Conservation (phyloP, 495 filamentous ascomycete species). For the Jackrogersella multiformis region DNA sequence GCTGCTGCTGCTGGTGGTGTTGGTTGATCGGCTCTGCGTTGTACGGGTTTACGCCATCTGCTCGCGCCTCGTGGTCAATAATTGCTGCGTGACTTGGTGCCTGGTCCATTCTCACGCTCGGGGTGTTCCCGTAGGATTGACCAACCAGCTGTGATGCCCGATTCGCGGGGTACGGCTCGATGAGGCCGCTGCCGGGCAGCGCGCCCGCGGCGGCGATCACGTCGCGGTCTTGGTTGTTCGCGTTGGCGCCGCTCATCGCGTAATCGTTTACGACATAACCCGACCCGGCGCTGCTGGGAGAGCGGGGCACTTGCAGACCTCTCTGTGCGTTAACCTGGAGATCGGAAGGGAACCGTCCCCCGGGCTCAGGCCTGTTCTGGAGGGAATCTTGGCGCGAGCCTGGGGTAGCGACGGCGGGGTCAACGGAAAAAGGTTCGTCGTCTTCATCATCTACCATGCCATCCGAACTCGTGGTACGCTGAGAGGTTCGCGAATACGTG, state of each 20-base stretch:
- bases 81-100: constrained; percentile 50
- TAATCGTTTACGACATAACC: constrained; percentile 57
- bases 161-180: constrained; percentile 34
- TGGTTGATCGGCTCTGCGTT: constrained; percentile 47
- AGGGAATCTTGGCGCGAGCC: constrained; percentile 56
- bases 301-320: constrained; percentile 77
- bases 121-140: constrained; percentile 48
- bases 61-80: constrained; percentile 50
- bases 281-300: constrained; percentile 80
- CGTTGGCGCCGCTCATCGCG: constrained; percentile 19
- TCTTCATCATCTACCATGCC: constrained; percentile 83
- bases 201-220: constrained; percentile 64
- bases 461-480: constrained; percentile 73
- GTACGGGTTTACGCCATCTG: constrained; percentile 59
- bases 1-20: constrained; percentile 6
- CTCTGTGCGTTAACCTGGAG: constrained; percentile 75
- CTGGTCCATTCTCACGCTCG: constrained; percentile 46
- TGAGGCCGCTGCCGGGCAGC: constrained; percentile 59
- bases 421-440: constrained; percentile 80
- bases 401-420: constrained; percentile 57
- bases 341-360: constrained; percentile 91
- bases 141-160: constrained; percentile 38
- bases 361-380: constrained; percentile 74
- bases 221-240: constrained; percentile 56
- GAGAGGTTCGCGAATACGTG: constrained; percentile 74